A percentile compares a stretch with the other conserved stretches of the same genome.
Evolutionary conservation across 73 alveolate species (phyloP).

Genomic region (Paramecium bursaria): DNA sequence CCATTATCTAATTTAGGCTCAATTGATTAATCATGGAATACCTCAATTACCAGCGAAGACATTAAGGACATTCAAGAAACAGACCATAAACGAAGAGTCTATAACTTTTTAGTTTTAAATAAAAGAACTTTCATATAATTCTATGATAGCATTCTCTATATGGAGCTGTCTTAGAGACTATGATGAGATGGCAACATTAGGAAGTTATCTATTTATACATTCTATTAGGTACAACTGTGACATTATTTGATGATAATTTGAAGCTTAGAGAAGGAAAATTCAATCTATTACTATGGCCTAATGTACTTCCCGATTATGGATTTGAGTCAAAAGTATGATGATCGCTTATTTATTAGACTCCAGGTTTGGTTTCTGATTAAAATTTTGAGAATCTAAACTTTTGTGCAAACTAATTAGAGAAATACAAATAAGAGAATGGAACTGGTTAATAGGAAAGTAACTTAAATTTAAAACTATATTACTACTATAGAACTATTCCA

Average conservation of each 20-base stretch:
- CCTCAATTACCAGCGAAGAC: not conserved
- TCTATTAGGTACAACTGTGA: conserved; percentile 54
- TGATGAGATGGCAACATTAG: conserved; percentile 53
- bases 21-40: not conserved
- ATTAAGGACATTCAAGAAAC: not conserved
- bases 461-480: conserved; percentile 24
- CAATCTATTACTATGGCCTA: conserved; percentile 68
- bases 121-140: conserved; percentile 65
- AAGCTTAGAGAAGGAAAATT: conserved; percentile 57
- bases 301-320: conserved; percentile 34
- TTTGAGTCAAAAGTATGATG: conserved; percentile 40
- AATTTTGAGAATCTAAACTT: conserved; percentile 54
- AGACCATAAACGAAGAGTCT: conserved; percentile 16
- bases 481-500: conserved; percentile 38
- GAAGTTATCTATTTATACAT: too few species aligned
- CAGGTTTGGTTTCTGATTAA: conserved; percentile 63
- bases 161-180: conserved; percentile 38
- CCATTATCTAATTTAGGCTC: not conserved
- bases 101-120: conserved; percentile 39
- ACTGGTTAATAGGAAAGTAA: conserved; percentile 6
- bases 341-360: too few species aligned
- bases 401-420: conserved; percentile 32
- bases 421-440: not conserved
- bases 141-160: conserved; percentile 35
- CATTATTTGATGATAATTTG: conserved; percentile 64